phyloP scores from a whole-genome alignment of 2,329 filamentous ascomycete species.

The Thermoascus crustaceus region DNA sequence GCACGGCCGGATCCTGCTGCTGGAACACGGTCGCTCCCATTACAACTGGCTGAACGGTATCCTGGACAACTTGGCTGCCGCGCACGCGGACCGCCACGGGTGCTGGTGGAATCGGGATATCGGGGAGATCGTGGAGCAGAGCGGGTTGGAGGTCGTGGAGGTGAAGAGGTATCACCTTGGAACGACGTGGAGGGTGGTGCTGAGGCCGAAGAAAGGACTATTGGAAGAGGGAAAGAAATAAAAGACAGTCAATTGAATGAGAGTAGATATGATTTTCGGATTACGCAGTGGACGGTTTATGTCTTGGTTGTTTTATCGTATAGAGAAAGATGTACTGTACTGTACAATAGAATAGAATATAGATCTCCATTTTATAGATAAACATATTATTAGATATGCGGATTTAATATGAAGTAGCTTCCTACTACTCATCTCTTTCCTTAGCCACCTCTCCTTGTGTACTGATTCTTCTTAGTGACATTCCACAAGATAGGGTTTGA shows the following conservation, averaged over 20 bases:
- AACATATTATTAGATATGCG: no score
- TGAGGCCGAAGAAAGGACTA: constrained; percentile 21
- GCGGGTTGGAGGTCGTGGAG: constrained; percentile 41
- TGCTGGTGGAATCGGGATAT: constrained; percentile 49
- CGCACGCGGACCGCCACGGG: constrained; percentile 43
- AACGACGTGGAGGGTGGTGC: constrained; percentile 39
- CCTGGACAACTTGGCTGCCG: constrained; percentile 39
- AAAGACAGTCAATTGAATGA: not conserved
- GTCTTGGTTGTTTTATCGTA: no score
- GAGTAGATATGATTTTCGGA: not conserved
- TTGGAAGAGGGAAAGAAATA: not conserved
- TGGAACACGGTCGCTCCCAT: constrained; percentile 43
- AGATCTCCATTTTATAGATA: no score
- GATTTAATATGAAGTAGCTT: no score
- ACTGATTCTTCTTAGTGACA: no score
- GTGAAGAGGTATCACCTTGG: constrained; percentile 41
- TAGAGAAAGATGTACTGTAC: no score
- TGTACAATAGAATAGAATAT: no score
- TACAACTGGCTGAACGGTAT: constrained; percentile 41
- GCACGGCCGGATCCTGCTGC: constrained; percentile 36
- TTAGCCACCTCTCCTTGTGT: no score
- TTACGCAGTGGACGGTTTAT: not conserved
- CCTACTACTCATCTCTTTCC: no score
- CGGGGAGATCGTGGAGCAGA: constrained; percentile 38
- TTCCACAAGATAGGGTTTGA: no score